These are phyloP conservation scores for Phyllosticta ampelicida DNA, from an alignment of 2,329 filamentous ascomycete species.

Conservation along the genomic window DNA sequence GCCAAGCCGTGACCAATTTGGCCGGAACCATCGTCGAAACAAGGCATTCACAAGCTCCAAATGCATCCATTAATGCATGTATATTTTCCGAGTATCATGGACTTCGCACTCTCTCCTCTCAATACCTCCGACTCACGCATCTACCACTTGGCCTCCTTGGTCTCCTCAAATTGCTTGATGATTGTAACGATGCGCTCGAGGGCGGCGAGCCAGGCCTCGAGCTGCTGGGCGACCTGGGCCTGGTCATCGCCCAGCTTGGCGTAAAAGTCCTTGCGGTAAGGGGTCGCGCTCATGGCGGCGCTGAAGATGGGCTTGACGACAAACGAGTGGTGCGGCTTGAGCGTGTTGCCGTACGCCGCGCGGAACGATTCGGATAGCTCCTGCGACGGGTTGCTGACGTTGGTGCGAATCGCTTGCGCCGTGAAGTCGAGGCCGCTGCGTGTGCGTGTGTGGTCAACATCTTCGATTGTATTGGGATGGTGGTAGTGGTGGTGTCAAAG, in stretches of 20 bases:
- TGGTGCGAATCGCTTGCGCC: conserved; percentile 67
- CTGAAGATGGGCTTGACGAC: conserved; percentile 85
- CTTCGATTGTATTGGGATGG: neutral
- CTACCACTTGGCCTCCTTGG: conserved; percentile 11
- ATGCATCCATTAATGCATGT: neutral
- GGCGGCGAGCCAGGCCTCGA: conserved; percentile 62
- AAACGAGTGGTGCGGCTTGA: conserved; percentile 87
- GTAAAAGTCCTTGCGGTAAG: conserved; percentile 92
- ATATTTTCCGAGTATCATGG: neutral
- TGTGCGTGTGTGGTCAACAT: neutral
- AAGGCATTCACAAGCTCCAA: neutral
- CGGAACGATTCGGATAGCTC: conserved; percentile 85
- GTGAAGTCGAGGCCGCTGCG: conserved; percentile 87
- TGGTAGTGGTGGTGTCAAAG: neutral
- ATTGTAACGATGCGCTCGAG: conserved; percentile 72
- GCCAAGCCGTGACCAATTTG: too few relatives aligned
- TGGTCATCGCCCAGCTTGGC: conserved; percentile 64
- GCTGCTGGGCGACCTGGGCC: conserved; percentile 49
- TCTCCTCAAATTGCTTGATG: conserved; percentile 48
- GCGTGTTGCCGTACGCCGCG: conserved; percentile 68
- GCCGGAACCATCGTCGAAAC: too few relatives aligned
- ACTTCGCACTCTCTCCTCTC: neutral
- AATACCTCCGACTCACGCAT: neutral
- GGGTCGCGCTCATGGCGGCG: conserved; percentile 84
- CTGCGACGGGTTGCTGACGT: conserved; percentile 54